phyloP scores from a whole-genome alignment of 108 stramenopile genomes.

The Pseudonitzschia delicatissima region DNA sequence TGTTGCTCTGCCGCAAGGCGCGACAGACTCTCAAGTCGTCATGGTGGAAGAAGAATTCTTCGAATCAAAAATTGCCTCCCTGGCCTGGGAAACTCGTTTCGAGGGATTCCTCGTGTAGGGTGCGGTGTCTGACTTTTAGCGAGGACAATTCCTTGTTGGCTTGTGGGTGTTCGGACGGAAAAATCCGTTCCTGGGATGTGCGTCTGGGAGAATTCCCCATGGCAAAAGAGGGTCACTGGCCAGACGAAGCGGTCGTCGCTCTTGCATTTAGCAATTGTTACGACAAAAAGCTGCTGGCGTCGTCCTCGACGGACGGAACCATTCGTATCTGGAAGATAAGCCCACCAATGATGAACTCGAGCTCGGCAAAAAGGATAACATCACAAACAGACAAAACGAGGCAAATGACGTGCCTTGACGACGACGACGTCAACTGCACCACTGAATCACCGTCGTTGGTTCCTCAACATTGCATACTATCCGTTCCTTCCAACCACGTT shows the following conservation, averaged over 20 bases:
- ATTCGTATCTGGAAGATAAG: slow-evolving; percentile 20
- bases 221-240: slow-evolving; percentile 18
- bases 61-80: neutral
- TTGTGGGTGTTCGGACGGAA: slow-evolving; percentile 21
- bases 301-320: slow-evolving; percentile 15
- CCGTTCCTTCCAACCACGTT: neutral
- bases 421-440: neutral
- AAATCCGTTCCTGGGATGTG: slow-evolving; percentile 18
- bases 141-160: slow-evolving; percentile 1
- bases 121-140: slow-evolving; percentile 12
- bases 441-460: neutral
- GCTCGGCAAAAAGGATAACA: neutral
- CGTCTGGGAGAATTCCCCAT: slow-evolving; percentile 6
- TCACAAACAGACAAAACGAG: neutral
- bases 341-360: neutral
- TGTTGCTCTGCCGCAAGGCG: neutral
- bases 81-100: slow-evolving; percentile 14
- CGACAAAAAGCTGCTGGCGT: slow-evolving; percentile 1
- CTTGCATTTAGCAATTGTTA: neutral
- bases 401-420: neutral
- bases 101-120: slow-evolving; percentile 9
- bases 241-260: slow-evolving; percentile 12
- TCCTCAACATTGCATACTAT: neutral
- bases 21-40: neutral
- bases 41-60: neutral